Evolutionary conservation across 768 basidiomycete genomes (phyloP), one percentile per base, ranked within the genome.

Genomic region (Tulasnella sp.): DNA sequence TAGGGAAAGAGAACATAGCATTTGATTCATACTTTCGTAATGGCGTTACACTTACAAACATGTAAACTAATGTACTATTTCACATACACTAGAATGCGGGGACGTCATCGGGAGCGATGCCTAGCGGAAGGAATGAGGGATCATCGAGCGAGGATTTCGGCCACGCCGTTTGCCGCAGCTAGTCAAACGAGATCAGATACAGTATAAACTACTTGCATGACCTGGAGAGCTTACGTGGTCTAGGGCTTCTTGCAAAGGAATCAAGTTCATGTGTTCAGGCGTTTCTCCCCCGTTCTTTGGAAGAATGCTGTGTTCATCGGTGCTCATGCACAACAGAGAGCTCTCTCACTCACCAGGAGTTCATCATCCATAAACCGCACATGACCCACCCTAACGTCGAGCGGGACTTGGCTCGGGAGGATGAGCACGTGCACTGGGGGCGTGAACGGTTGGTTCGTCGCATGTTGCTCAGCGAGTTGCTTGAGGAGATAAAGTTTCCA

Each of bases 191-290:
- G 68, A 19, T 79, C 7, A 62, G 38, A 6, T 24, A 2, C 48
- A 52, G 18, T 21, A 14, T 14, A 77, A 19, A 62, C 19, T 39
- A 19, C 38, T 21, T 14, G 21, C 36, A 14, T 24, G 44, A 39
- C 4, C 27, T 42, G 24, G 27, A 39, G 16, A 48, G 81, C 90
- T 39, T 82, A 94, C 94, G 83, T 94, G 91, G 48, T 85, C 85
- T 24, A 87, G 82, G 16, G 92, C 92, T 58, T 92, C 91, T 5
- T 83, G 74, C 16, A 86, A 86, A 12, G 91, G 87, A 19, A 95
- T 82, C 31, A 95, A 85, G 83, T 94, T 93, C 93, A 95, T 94
- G 82, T 94, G 92, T 81, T 93, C 90, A 12, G 93, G 93, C 40
- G 89, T 80, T 52, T 83, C 84, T 31, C 89, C 86, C 39, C 86